Evolutionary conservation across 768 basidiomycete genomes (phyloP).

Genomic region (Rhizopogon rudus): DNA sequence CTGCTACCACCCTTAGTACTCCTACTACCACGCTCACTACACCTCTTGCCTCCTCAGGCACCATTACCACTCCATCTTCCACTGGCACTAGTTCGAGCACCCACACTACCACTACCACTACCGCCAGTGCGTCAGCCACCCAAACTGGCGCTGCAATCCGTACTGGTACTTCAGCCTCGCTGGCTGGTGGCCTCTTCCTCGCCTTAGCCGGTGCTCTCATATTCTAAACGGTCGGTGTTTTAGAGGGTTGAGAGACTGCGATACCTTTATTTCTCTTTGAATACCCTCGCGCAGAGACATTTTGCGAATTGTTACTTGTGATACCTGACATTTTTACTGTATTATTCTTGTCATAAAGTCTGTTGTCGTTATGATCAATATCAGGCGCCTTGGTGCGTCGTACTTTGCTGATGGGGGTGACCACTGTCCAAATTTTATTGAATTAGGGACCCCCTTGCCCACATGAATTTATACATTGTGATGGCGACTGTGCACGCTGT

Average conservation of each 20-base stretch:
- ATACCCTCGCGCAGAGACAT: constrained; percentile 4
- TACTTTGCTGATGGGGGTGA: not conserved
- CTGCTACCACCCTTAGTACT: constrained; percentile 27
- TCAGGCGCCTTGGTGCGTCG: not conserved
- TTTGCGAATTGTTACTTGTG: not conserved
- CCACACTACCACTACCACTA: not conserved
- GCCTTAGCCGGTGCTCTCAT: constrained; percentile 16
- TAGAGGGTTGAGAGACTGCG: constrained; percentile 4
- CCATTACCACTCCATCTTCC: constrained; percentile 20
- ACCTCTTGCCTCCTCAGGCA: constrained; percentile 29
- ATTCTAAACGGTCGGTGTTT: constrained; percentile 7
- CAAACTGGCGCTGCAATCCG: constrained; percentile 16
- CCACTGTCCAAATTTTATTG: no score
- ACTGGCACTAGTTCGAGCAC: constrained; percentile 8
- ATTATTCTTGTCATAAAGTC: constrained; percentile 7
- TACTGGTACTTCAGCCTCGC: constrained; percentile 13
- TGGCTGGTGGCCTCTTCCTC: constrained; percentile 15
- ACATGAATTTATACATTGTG: no score
- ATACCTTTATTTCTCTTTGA: not conserved
- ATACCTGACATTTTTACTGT: constrained; percentile 14
- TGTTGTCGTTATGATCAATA: not conserved
- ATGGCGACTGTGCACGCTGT: no score
- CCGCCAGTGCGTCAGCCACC: constrained; percentile 10
- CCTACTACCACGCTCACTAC: constrained; percentile 31
- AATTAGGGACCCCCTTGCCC: no score